Base-by-base conservation (phyloP, 805 yeast species). In the Ogataea paraovalis region DNA sequence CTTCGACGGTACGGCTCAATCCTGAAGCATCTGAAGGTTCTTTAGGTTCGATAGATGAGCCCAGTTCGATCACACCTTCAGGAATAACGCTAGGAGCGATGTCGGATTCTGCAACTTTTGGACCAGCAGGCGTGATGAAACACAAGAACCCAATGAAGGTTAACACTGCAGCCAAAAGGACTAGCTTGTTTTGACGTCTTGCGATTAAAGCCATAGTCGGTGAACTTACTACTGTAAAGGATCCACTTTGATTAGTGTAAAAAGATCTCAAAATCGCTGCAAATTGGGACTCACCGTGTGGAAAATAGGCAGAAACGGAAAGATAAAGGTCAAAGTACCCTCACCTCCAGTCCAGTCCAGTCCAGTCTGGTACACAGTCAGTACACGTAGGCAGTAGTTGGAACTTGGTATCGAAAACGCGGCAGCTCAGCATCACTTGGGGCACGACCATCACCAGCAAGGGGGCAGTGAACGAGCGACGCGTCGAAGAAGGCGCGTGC, bases 181-280 rank as follows among this genome's bases (percentile, higher is more conserved):
- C 53, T 50, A 78, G 72, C 50, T 86, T 79, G 55, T 75, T 67
- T 62, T 78, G 78, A 59, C 80, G 70, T 48, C 71, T 66, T 54
- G 73, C 39, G n/a, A 59, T 36, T 18, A 49, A 36, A 22, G 61
- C 46, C 62, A 58, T 30, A 7, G 16, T 30, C 16, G 12, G 12
- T 4, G 5, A 8, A 14, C 34, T 30, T 7, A 7, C 34, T 14
- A 12, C 16, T 12, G 34, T 14, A 30, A 30, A 4, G 12, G 16
- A 14, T 30, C 7, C 28, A 7, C 10, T 25, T 10, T 25, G 10
- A 25, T 25, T 25, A 25, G 10, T 25, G 10, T 10, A 25, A 10
- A 25, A 25, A 25, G 10, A 25, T n/a, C n/a, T n/a, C n/a, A n/a
- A n/a, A n/a, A n/a, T n/a, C n/a, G n/a, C n/a, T n/a, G n/a, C n/a